Evolutionary conservation across 2,329 filamentous ascomycete genomes (phyloP), one percentile per base, ranked within the genome.

Genomic region (Fusarium mexicanum): DNA sequence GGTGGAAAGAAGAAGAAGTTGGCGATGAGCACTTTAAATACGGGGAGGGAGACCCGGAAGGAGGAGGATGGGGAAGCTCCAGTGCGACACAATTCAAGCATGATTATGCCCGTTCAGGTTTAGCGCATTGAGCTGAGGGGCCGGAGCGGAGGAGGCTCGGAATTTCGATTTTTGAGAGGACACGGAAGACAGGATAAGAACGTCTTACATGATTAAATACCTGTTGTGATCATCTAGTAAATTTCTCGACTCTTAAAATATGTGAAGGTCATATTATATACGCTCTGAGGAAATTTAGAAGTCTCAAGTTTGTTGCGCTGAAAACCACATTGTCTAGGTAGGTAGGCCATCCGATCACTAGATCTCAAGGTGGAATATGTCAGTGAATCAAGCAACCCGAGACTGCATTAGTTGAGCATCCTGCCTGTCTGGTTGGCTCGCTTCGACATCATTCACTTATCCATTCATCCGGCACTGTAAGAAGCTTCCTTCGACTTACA

Each of bases 21-120:
- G 67, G 69, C 61, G 73, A 73, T 75, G 73, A 75, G 73, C 73
- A 76, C 66, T 76, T 75, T 75, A 75, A 76, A 76, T 76, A 76
- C 69, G 71, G 74, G 61, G 67, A 71, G 67, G 64, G 60, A 71
- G n/a, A 68, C 51, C 66, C 66, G 69, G 69, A 61, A 68, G 55
- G 48, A 71, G 55, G 67, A 72, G 66, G 72, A 59, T 54, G 72
- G 71, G 70, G 62, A 57, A 74, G 72, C 72, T 74, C 60, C 68
- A 74, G 53, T 53, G 54, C 63, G 53, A 64, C 55, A 33, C 69
- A 69, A 48, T 33, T 67, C 51, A 44, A 57, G 61, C 31, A 51
- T 40, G 33, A n/a, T 51, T 61, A 73, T 66, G 20, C 72, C 46
- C 11, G 5, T 20, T 67, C 10, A 0, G 53, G 72, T 22, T 67